These are phyloP conservation scores for Tricholoma bakamatsutake DNA, from an alignment of 768 basidiomycete species.

Conservation along the genomic window DNA sequence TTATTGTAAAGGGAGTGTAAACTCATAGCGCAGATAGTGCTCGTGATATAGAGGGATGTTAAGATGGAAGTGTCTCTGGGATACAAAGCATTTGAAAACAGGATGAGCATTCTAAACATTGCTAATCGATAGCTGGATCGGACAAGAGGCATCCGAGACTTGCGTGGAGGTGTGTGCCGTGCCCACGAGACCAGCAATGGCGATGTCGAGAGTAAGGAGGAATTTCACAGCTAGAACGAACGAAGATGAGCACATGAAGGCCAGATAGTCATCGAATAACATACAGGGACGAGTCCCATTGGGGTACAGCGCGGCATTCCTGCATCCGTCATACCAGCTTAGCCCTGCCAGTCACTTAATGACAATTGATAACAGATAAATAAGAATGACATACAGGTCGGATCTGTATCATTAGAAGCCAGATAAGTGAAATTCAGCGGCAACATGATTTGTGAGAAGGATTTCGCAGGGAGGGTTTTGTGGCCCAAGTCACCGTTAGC, in stretches of 20 bases:
- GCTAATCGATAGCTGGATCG: constrained; percentile 56
- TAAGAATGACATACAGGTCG: constrained; percentile 53
- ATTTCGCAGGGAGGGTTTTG: constrained; percentile 59
- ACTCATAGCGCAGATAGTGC: constrained; percentile 9
- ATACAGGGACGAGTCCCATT: constrained; percentile 55
- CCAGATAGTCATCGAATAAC: constrained; percentile 21
- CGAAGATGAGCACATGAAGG: constrained; percentile 15
- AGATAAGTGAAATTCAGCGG: constrained; percentile 84
- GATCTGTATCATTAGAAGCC: constrained; percentile 73
- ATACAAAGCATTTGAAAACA: not conserved
- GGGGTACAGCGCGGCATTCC: constrained; percentile 44
- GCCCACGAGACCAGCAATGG: constrained; percentile 63
- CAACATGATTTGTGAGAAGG: constrained; percentile 56
- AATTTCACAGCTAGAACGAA: constrained; percentile 47
- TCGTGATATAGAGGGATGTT: constrained; percentile 3
- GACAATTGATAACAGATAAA: constrained; percentile 1
- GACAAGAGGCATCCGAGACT: constrained; percentile 59
- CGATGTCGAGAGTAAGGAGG: constrained; percentile 57
- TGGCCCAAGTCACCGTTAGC: constrained; percentile 59
- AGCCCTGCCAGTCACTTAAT: constrained; percentile 40
- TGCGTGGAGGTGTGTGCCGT: constrained; percentile 47
- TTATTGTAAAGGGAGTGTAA: constrained; percentile 11
- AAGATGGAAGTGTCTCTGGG: not conserved
- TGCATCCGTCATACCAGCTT: constrained; percentile 76
- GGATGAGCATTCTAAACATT: constrained; percentile 32